Conservation (phyloP, 1,139 yeast genomes). For the Debaryomycetaceae sp. region DNA sequence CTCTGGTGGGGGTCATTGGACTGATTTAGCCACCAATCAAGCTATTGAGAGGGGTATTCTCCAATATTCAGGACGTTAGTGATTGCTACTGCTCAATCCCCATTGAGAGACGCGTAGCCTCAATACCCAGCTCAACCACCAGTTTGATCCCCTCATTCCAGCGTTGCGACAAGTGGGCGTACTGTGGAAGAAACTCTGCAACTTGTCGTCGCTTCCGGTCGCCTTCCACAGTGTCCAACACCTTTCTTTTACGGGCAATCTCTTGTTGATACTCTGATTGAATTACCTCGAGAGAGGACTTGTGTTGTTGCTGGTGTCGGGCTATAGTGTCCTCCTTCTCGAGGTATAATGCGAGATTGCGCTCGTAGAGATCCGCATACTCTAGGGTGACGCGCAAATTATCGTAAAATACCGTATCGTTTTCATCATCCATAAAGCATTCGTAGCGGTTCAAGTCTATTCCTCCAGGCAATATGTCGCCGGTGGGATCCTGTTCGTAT, state of each 20-base stretch:
- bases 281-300: conserved; percentile 10
- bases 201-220: conserved; percentile 24
- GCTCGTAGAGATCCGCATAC: conserved; percentile 18
- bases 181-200: conserved; percentile 23
- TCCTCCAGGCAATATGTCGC: conserved; percentile 10
- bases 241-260: conserved; percentile 18
- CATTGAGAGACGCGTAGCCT: conserved; percentile 15
- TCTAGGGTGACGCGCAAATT: conserved; percentile 22
- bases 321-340: conserved; percentile 8
- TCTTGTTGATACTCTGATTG: conserved; percentile 8
- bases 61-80: no score
- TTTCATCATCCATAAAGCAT: conserved; percentile 6
- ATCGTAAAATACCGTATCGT: conserved; percentile 6
- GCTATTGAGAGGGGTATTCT: no score
- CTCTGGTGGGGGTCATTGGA: no score
- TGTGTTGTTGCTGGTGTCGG: conserved; percentile 8
- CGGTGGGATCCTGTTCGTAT: conserved; percentile 10
- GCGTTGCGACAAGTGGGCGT: conserved; percentile 21
- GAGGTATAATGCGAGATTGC: conserved; percentile 15
- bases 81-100: no score
- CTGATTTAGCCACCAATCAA: no score
- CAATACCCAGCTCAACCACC: conserved; percentile 27
- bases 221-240: conserved; percentile 18
- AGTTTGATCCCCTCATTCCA: conserved; percentile 32
- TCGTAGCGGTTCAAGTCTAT: conserved; percentile 23